Conservation (phyloP, 2,329 filamentous ascomycete species). For the Colletotrichum sp. region DNA sequence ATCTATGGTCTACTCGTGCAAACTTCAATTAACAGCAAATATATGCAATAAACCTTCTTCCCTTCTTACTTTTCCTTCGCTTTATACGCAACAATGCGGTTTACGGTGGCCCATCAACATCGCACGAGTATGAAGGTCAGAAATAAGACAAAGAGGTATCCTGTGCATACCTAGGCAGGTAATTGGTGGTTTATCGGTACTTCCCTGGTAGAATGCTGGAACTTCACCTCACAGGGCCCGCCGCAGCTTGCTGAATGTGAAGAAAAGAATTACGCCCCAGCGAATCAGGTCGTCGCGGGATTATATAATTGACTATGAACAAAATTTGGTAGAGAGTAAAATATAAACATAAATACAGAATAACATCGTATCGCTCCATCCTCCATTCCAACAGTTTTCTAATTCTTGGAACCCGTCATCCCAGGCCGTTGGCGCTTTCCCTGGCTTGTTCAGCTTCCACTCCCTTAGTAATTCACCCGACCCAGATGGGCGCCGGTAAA, state of each 20-base stretch:
- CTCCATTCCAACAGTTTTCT: not conserved
- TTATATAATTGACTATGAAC: not conserved
- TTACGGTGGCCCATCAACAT: too few species aligned
- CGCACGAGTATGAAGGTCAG: too few species aligned
- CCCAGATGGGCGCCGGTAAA: not conserved
- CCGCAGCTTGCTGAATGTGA: not conserved
- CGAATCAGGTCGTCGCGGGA: not conserved
- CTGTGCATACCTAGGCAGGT: too few species aligned
- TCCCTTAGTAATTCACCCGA: not conserved
- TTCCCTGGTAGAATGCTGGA: rapidly evolving
- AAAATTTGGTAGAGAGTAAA: not conserved
- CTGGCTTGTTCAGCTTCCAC: not conserved
- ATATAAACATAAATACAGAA: not conserved
- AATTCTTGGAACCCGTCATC: not conserved
- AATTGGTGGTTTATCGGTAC: too few species aligned
- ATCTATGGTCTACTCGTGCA: too few species aligned
- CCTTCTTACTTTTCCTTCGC: too few species aligned
- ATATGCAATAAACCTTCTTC: too few species aligned
- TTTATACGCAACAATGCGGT: too few species aligned
- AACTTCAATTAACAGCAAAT: too few species aligned
- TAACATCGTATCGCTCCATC: not conserved
- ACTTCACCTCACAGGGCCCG: too few species aligned
- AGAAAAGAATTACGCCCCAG: not conserved
- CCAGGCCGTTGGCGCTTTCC: not conserved
- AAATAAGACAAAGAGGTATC: too few species aligned